Base-by-base conservation (phyloP, 164 flowering plant species). In the Echeveria elegans region DNA sequence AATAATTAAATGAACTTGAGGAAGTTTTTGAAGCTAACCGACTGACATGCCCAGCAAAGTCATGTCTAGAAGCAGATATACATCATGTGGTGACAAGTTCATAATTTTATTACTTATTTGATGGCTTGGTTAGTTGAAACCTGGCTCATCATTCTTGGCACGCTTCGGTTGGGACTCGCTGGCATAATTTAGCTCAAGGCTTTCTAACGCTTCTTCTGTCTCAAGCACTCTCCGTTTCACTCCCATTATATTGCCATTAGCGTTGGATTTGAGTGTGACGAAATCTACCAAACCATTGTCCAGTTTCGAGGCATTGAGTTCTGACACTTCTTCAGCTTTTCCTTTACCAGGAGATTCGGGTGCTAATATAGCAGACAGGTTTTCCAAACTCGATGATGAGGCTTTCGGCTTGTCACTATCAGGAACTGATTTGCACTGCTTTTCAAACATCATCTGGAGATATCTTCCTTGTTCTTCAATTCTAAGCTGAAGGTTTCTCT, bases 381-480 rank as follows among this genome's bases (percentile, higher is more conserved):
- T 78, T 41, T 77, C 82, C 31, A 41, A 18, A 41, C 69, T 31
- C 4, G 82, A 79, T 1, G 84, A 75, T 21, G 82, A 66, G 24
- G 72, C 70, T 73, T 82, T 45, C 41, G 82, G 79, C 0, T 85
- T 68, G n/a, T 66, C 66, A 40, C 68, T 72, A 11, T 65, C 75
- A 64, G 73, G 66, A 36, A 37, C 18, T 63, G 66, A 37, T 71
- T 88, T 86, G 77, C 77, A 72, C 69, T 93, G 98, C 79, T 85
- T 85, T 79, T 94, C 97, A 72, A 94, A 82, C 96, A 94, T 94
- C 93, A 83, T 88, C 69, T 91, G 97, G 60, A 91, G 92, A 71
- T 71, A 72, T 70, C 81, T 85, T 62, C 94, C 96, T 71, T 89
- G 96, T 78, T 89, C 98, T 82, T 94, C 97, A 61, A 94, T 94